phyloP scores from a whole-genome alignment of 208 protist species.

The Crithidia thermophila region DNA sequence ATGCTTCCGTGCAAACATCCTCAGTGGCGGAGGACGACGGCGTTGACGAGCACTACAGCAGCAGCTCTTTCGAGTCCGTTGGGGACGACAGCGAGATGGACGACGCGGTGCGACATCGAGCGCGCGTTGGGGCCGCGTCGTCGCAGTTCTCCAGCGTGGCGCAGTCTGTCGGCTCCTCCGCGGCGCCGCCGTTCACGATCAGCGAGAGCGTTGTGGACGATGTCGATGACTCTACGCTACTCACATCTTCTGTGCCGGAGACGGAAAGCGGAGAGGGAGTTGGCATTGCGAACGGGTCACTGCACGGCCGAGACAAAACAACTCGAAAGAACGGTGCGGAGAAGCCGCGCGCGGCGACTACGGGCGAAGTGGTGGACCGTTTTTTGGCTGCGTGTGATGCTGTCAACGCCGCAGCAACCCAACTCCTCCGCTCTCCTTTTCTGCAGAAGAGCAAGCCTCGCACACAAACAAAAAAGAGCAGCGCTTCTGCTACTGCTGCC shows the following conservation, averaged over 20 bases:
- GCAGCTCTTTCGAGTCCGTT: neutral
- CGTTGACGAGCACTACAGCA: neutral
- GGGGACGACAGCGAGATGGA: neutral
- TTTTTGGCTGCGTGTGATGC: constrained; percentile 11
- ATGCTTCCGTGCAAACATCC: no score
- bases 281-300: no score
- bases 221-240: neutral
- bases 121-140: neutral
- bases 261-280: no score
- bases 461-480: neutral
- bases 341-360: neutral
- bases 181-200: no score
- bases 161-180: neutral
- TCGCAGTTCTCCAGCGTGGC: neutral
- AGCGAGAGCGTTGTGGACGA: neutral
- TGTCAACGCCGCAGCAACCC: neutral
- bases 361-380: neutral
- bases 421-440: neutral
- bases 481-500: no score
- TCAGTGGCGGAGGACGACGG: no score
- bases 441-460: no score
- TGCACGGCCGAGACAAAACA: neutral
- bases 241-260: no score
- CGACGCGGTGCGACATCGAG: neutral
- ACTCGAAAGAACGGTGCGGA: no score